phyloP scores from a whole-genome alignment of 371 early-diverging fungal genomes.

The Fennellomyces sp. region DNA sequence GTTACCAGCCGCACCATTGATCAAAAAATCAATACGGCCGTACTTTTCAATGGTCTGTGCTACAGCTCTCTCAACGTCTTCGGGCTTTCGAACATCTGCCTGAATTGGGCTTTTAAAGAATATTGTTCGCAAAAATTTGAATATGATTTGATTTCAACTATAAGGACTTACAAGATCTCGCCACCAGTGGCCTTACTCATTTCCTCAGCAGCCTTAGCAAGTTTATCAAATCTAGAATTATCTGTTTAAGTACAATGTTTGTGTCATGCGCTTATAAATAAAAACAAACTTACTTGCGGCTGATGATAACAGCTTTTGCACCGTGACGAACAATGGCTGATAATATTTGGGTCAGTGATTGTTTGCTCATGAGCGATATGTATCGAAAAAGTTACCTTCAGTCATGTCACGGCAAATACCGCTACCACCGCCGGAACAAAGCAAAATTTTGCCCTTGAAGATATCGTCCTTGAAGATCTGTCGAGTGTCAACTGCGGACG shows the following conservation, averaged over 20 bases:
- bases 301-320: conserved; percentile 67
- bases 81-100: conserved; percentile 67
- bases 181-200: conserved; percentile 63
- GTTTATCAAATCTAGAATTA: conserved; percentile 41
- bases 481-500: conserved; percentile 28
- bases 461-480: conserved; percentile 40
- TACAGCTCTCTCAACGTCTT: conserved; percentile 62
- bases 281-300: conserved; percentile 48
- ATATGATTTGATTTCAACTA: neutral
- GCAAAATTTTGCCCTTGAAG: conserved; percentile 42
- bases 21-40: conserved; percentile 70
- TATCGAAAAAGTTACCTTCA: too few relatives aligned
- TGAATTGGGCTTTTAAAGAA: conserved; percentile 38
- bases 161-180: conserved; percentile 47
- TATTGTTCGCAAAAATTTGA: neutral
- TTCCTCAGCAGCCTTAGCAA: conserved; percentile 73
- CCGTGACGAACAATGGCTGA: conserved; percentile 79
- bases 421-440: conserved; percentile 54
- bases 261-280: neutral
- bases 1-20: conserved; percentile 78
- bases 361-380: too few relatives aligned
- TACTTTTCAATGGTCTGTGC: conserved; percentile 61
- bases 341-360: too few relatives aligned
- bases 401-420: conserved; percentile 84
- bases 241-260: neutral